Evolutionary conservation across 495 filamentous ascomycete genomes (phyloP).

Genomic region (Aspergillus avenaceus): DNA sequence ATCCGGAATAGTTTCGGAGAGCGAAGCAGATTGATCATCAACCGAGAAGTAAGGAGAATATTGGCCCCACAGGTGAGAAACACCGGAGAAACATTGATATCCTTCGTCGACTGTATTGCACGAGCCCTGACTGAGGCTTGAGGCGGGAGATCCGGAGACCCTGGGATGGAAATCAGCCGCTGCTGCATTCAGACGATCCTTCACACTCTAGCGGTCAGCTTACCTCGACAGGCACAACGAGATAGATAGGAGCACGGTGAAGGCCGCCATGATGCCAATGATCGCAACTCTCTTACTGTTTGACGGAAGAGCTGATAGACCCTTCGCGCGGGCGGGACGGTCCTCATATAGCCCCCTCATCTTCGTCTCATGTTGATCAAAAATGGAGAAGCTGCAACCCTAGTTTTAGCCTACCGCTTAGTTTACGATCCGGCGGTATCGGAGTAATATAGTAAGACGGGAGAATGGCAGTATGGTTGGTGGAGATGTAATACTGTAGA

Average conservation of each 20-base stretch:
- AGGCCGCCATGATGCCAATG: constrained; percentile 3
- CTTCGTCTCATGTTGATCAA: not conserved
- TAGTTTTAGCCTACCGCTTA: not conserved
- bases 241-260: constrained; percentile 5
- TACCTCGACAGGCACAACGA: constrained; percentile 13
- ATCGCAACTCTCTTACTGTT: not conserved
- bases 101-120: constrained; percentile 61
- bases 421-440: not conserved
- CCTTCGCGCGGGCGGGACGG: not conserved
- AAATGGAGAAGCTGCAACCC: not conserved
- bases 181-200: not conserved
- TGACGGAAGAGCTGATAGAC: not conserved
- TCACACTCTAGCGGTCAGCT: not conserved
- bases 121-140: not conserved
- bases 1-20: constrained; percentile 52
- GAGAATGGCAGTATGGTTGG: not conserved
- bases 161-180: not conserved
- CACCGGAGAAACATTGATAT: constrained; percentile 55
- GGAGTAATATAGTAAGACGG: not conserved
- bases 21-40: constrained; percentile 47
- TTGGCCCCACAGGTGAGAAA: constrained; percentile 77
- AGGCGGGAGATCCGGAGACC: constrained; percentile 3
- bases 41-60: constrained; percentile 81
- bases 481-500: not conserved
- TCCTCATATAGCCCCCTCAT: constrained; percentile 17